Base-by-base conservation (phyloP, 2,329 filamentous ascomycete genomes). In the Fusarium anthophilum region DNA sequence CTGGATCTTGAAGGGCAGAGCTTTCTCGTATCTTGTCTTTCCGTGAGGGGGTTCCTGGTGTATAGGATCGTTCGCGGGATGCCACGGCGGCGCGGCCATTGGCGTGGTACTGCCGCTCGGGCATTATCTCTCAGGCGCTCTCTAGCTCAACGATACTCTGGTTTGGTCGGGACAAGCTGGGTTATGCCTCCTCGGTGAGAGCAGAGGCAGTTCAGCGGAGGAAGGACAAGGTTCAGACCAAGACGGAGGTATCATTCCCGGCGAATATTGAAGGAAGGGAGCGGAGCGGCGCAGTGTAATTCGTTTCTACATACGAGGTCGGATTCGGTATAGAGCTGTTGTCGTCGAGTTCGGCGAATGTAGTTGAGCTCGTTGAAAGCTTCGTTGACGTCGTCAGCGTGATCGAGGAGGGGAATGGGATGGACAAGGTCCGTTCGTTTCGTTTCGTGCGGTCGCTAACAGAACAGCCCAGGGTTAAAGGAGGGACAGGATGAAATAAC, bases 1-100 rank as follows among this genome's bases (percentile, higher is more conserved):
- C 93, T 6, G 92, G 92, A 81, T 95, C 93, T 81, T 94, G 93
- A 66, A 94, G 85, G 11, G 91, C 91, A 74, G 84, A 84, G 63
- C 84, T 89, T 76, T 92, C 90, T 74, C 91, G 89, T 43, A 85
- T 88, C 76, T 90, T 90, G 30, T 93, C 86, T 74, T 90, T 90
- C 55, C 92, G 89, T 74, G 89, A 90, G 24, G 91, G 91, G 48
- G 89, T 91, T 62, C 87, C 86, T 67, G 86, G 87, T 76, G 82
- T 86, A 66, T 84, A 79, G 60, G 83, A 79, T 76, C 84, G 84
- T 74, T 87, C 87, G 73, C 84, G 84, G 73, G 83, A 80, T 63
- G 82, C 83, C 74, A 81, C 83, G 47, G 80, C 79, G 51, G 82
- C 80, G 58, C 82, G 84, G 73, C 84, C 85, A 83, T 87, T 88